These are phyloP conservation scores for Massariosphaeria phaeospora DNA, from an alignment of 495 filamentous ascomycete species.

Conservation along the genomic window DNA sequence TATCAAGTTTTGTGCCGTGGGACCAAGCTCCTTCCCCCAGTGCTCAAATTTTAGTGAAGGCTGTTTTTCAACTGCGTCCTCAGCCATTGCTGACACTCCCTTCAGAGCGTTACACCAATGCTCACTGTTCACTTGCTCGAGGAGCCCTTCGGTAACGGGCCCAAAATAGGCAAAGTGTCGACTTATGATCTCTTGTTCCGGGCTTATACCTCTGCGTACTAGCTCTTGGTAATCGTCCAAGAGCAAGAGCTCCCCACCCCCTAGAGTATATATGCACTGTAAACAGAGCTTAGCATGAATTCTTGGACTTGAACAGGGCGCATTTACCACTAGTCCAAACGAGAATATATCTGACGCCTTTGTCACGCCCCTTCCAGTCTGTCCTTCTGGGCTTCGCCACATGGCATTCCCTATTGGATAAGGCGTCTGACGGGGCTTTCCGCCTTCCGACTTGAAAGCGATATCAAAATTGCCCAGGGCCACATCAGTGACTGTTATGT, in stretches of 20 bases:
- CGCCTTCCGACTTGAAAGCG: slow-evolving; percentile 35
- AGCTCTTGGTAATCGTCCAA: slow-evolving; percentile 36
- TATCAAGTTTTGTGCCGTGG: slow-evolving; percentile 35
- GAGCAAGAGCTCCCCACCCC: slow-evolving; percentile 34
- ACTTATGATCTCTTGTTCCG: slow-evolving; percentile 38
- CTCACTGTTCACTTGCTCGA: slow-evolving; percentile 35
- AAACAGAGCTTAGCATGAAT: slow-evolving; percentile 32
- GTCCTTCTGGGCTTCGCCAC: slow-evolving; percentile 40
- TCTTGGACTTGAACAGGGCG: slow-evolving; percentile 21
- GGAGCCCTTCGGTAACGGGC: slow-evolving; percentile 34
- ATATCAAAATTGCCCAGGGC: slow-evolving; percentile 40
- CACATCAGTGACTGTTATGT: slow-evolving; percentile 34
- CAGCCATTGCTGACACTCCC: slow-evolving; percentile 31
- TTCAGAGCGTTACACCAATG: slow-evolving; percentile 33
- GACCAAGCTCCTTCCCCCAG: slow-evolving; percentile 29
- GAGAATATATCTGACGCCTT: slow-evolving; percentile 36
- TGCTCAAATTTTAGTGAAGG: slow-evolving; percentile 33
- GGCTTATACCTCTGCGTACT: slow-evolving; percentile 30
- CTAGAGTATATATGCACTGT: slow-evolving; percentile 38
- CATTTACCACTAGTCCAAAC: slow-evolving; percentile 39
- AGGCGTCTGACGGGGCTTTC: slow-evolving; percentile 31
- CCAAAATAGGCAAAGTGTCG: slow-evolving; percentile 38
- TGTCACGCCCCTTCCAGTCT: slow-evolving; percentile 34
- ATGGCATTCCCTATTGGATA: slow-evolving; percentile 39
- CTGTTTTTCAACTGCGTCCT: slow-evolving; percentile 29